Conservation (phyloP, 768 basidiomycete genomes). For the Erythrobasidium yunnanense region DNA sequence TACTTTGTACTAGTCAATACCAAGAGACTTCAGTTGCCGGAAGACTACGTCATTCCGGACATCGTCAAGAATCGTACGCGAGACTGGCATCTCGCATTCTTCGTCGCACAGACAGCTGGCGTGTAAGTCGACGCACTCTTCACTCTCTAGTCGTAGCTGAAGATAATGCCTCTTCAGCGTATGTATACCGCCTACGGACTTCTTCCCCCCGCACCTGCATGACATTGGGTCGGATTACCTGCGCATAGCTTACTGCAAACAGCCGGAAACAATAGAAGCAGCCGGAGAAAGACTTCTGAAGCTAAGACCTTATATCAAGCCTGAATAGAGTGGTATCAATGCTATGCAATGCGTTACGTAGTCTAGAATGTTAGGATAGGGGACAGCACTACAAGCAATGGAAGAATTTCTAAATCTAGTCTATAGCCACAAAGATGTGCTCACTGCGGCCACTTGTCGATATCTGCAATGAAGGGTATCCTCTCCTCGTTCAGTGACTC, state of each 20-base stretch:
- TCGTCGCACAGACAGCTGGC: slow-evolving; percentile 35
- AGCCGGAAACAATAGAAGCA: slow-evolving; percentile 63
- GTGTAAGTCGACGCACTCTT: slow-evolving; percentile 12
- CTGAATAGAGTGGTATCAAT: neutral
- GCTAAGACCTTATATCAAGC: slow-evolving; percentile 55
- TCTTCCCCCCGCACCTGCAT: slow-evolving; percentile 30
- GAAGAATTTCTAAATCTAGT: too few relatives aligned
- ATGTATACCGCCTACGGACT: slow-evolving; percentile 34
- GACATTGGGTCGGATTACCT: slow-evolving; percentile 49
- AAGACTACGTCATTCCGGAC: slow-evolving; percentile 27
- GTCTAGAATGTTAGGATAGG: too few relatives aligned
- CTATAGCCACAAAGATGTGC: too few relatives aligned
- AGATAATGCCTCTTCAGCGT: neutral
- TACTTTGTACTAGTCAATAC: slow-evolving; percentile 66
- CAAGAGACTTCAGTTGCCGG: slow-evolving; percentile 27
- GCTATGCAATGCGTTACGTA: too few relatives aligned
- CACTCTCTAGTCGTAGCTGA: neutral
- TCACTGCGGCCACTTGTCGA: slow-evolving; percentile 4
- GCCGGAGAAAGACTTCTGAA: slow-evolving; percentile 74
- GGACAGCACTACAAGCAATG: too few relatives aligned
- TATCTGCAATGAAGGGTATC: neutral
- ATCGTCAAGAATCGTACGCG: slow-evolving; percentile 39
- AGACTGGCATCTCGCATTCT: slow-evolving; percentile 42
- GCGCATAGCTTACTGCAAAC: slow-evolving; percentile 94
- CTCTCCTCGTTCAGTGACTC: slow-evolving; percentile 5